Base-by-base conservation (phyloP, 164 flowering plant species). In the Euptelea pleiosperma region DNA sequence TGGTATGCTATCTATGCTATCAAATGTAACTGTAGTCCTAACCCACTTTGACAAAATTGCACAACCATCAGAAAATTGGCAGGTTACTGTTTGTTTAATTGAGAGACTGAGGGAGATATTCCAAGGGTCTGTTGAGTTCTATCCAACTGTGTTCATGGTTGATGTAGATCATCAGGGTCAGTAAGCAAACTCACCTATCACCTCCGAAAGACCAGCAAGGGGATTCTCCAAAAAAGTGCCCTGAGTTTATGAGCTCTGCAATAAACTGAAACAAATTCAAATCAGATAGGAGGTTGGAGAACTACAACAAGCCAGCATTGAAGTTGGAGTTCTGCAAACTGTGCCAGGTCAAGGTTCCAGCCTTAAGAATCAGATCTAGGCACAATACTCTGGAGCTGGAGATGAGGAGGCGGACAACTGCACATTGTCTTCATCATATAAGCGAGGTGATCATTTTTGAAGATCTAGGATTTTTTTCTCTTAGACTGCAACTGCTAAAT, bases 161-260 rank as follows among this genome's bases (percentile, higher is more conserved):
- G 99, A 93, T 71, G 97, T 89, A 84, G 99, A 73, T 88, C 97
- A 52, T 72, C 89, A 22, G 74, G 84, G n/a, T 84, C 94, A 18
- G 96, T 93, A 15, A 82, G 80, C 57, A 88, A 76, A 72, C 83
- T 93, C 46, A 60, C 83, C 0, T 82, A 82, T 41, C 99, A 90
- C 62, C 44, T 90, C 42, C 70, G 79, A 18, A 79, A 57, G 57
- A 82, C 92, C 16, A 76, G 96, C 78, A 86, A 75, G 69, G 79
- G 87, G 11, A 62, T 88, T 33, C 86, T 88, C 37, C 82, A 90
- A 66, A 64, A n/a, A 93, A 66, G 92, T 79, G 10, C 99, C 96
- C 3, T 67, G 71, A 31, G 83, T 93, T 52, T 91, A 88, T 71
- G 82, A 83, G 58, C 80, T 93, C 3, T 86, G 96, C 73, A 82